A percentile compares a stretch with the other conserved stretches of the same genome.
Conservation (phyloP, 495 filamentous ascomycete species). For the Penicillium daleae region DNA sequence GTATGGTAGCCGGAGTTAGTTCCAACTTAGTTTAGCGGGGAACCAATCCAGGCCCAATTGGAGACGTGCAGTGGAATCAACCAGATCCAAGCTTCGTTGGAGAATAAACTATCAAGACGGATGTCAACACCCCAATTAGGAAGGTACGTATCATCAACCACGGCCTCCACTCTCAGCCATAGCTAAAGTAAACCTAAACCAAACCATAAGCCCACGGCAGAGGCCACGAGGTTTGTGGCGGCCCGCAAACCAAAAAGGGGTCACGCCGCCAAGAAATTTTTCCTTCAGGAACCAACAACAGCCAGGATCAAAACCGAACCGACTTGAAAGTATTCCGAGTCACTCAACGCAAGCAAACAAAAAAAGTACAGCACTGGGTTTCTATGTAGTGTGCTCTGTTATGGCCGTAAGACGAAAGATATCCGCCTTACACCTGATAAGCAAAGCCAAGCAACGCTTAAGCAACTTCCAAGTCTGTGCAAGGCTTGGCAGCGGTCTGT, state of each 20-base stretch:
- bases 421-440: slow-evolving; percentile 1
- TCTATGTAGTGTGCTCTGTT: no score
- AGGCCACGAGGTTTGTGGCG: neutral
- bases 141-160: neutral
- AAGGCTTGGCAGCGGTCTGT: slow-evolving; percentile 14
- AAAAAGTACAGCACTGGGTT: neutral
- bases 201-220: neutral
- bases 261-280: neutral
- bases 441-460: slow-evolving; percentile 8
- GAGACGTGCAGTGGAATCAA: neutral
- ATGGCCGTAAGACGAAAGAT: no score
- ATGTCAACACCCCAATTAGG: neutral
- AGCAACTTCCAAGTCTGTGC: slow-evolving; percentile 11
- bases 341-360: neutral
- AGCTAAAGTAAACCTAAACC: slow-evolving; percentile 7
- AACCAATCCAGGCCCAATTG: neutral
- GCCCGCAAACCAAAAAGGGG: neutral
- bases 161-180: slow-evolving; percentile 5
- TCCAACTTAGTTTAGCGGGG: neutral
- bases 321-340: neutral
- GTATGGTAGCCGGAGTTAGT: no score
- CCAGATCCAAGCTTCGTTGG: neutral
- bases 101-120: neutral
- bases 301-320: neutral
- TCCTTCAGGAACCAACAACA: neutral